Percentiles rank a stretch among this genome's conserved stretches.
phyloP scores from a whole-genome alignment of 495 filamentous ascomycete genomes.

The Tetracladium setigerum region DNA sequence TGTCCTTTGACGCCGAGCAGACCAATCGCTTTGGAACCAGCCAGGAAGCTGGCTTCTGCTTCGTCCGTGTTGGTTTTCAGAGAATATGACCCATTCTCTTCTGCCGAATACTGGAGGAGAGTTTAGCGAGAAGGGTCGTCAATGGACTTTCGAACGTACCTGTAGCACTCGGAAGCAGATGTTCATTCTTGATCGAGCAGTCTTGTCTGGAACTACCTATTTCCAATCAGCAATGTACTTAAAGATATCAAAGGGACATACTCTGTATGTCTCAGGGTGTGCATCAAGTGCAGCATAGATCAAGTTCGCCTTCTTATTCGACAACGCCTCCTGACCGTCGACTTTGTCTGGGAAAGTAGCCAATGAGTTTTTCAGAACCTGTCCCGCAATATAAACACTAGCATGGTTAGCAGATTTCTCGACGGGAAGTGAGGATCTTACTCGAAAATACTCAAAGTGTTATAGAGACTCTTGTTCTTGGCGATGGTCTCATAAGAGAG shows the following conservation, averaged over 20 bases:
- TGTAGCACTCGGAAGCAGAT: constrained; percentile 73
- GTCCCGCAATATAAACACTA: constrained; percentile 74
- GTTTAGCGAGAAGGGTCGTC: constrained; percentile 10
- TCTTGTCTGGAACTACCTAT: constrained; percentile 59
- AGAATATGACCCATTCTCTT: too few species aligned
- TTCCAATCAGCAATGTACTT: neutral
- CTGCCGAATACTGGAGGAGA: constrained; percentile 3
- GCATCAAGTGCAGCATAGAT: constrained; percentile 70
- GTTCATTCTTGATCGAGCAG: constrained; percentile 79
- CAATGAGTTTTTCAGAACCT: constrained; percentile 68
- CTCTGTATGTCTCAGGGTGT: constrained; percentile 35
- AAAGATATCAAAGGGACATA: neutral
- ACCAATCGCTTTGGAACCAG: constrained; percentile 53
- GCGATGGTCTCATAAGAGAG: constrained; percentile 73
- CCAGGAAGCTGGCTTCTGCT: constrained; percentile 72
- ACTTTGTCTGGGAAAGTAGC: constrained; percentile 55
- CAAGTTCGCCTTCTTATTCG: constrained; percentile 60
- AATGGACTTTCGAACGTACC: constrained; percentile 20
- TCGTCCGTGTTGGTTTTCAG: constrained; percentile 5
- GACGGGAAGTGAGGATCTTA: constrained; percentile 29
- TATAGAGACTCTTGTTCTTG: constrained; percentile 88
- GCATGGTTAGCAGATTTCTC: constrained; percentile 9
- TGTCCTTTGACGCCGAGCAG: constrained; percentile 76
- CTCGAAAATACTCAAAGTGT: constrained; percentile 87
- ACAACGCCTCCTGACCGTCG: constrained; percentile 59